Base-by-base conservation (phyloP, 768 basidiomycete genomes). In the Tulasnella sp. region DNA sequence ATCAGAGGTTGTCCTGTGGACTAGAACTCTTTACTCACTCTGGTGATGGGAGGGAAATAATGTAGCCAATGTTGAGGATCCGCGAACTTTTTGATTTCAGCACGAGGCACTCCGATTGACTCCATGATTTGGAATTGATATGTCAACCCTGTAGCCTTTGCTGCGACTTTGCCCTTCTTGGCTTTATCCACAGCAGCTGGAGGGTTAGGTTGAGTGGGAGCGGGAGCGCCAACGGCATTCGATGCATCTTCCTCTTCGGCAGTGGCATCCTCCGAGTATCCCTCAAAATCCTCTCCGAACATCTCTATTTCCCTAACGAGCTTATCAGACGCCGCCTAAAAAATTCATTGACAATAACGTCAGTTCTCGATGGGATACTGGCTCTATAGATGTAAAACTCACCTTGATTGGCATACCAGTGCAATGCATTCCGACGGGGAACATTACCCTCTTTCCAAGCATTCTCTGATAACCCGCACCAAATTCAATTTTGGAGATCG, bases 61-160 rank as follows among this genome's bases (percentile, higher is more conserved):
- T 75, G 73, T 61, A 92, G 68, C 95, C 95, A 99, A 65, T 92
- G 70, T 53, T 78, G 68, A n/a, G 95, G 85, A 63, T 99, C 92
- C 2, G 92, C 89, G 59, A 99, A 99, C 62, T 85, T 83, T 67
- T 95, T 95, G 69, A 96, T 88, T 59, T 98, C 90, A 9, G 71
- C 65, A 34, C 83, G 76, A 10, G 91, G 87, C 4, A 98, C 81
- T 43, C 85, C 81, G 58, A 95, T 87, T 35, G 88, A 84, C 62
- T 92, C 83, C 81, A 98, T 83, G 65, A 98, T 98, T 72, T 98
- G 95, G 75, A 98, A 99, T 63, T 99, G 95, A 67, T 98, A 98
- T 27, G 81, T 82, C 55, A 87, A 71, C 2, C 93, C 95, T 1
- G 93, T 93, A 0, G 85, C 79, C 68, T 99, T 98, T 15, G 89